Evolutionary conservation across 1,284 basidiomycete species (phyloP).

Genomic region (Hymenochaete sp.): DNA sequence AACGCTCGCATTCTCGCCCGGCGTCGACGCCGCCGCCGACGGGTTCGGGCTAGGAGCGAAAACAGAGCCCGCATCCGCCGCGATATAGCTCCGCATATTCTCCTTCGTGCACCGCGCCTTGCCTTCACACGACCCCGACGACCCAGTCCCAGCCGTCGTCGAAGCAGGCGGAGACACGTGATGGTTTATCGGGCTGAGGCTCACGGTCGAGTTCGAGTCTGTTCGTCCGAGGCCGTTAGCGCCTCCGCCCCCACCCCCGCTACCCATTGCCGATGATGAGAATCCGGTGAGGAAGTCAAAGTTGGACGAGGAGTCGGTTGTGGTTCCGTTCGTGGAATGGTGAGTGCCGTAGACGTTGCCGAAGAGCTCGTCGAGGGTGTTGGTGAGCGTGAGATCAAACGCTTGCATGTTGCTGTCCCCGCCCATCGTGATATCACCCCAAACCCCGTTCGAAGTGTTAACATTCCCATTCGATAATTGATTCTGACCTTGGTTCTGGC

Average conservation of each 20-base stretch:
- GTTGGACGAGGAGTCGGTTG: constrained; percentile 38
- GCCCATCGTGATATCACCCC: constrained; percentile 32
- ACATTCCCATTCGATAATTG: too few relatives aligned
- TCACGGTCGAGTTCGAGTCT: too few relatives aligned
- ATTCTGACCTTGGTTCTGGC: neutral
- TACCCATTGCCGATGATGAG: constrained; percentile 31
- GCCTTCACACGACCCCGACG: constrained; percentile 6
- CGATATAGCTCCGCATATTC: constrained; percentile 7
- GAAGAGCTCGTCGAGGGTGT: constrained; percentile 50
- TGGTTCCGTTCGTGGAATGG: neutral
- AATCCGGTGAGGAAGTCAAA: constrained; percentile 35
- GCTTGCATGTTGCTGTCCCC: constrained; percentile 22
- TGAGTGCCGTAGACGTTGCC: constrained; percentile 22
- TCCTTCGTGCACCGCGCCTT: constrained; percentile 8
- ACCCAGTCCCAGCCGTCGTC: neutral
- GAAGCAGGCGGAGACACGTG: constrained; percentile 2
- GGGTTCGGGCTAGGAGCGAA: constrained; percentile 6
- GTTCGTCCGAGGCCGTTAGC: too few relatives aligned
- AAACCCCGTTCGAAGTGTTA: too few relatives aligned
- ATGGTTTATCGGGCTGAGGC: constrained; percentile 12
- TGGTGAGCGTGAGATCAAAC: constrained; percentile 16
- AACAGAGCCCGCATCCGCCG: constrained; percentile 12
- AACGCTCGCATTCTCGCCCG: too few relatives aligned
- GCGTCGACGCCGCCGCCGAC: constrained; percentile 3
- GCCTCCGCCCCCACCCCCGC: too few relatives aligned